Percentiles rank a stretch among this genome's conserved stretches.
Evolutionary conservation across 1,139 yeast species (phyloP).

Genomic region (Lodderomyces pseudojiufengensis): DNA sequence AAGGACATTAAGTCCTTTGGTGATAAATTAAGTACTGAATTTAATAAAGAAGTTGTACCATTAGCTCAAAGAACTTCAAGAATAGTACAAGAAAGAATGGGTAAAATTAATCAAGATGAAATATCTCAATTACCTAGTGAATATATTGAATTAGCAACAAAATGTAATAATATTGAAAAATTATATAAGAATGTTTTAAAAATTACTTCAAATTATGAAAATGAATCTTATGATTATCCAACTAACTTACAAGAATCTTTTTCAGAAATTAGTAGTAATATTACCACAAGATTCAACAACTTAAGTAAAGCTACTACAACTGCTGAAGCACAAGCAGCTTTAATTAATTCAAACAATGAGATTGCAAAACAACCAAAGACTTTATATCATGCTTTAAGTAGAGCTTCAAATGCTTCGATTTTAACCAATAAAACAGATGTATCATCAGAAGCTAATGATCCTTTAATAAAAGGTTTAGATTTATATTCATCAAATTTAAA

Average conservation of each 20-base stretch:
- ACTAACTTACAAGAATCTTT: conserved; percentile 70
- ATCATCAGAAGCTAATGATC: conserved; percentile 45
- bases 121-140: conserved; percentile 80
- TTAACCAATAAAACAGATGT: conserved; percentile 44
- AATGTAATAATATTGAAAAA: conserved; percentile 70
- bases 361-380: conserved; percentile 73
- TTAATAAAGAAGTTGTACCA: conserved; percentile 49
- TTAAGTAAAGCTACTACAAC: conserved; percentile 75
- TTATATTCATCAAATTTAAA: conserved; percentile 43
- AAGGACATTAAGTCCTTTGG: conserved; percentile 40
- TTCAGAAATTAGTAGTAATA: conserved; percentile 66
- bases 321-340: conserved; percentile 77
- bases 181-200: conserved; percentile 71
- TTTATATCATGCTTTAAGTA: conserved; percentile 75
- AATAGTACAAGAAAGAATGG: conserved; percentile 73
- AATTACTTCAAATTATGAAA: conserved; percentile 68
- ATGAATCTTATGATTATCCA: conserved; percentile 86
- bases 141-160: conserved; percentile 68
- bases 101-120: conserved; percentile 67
- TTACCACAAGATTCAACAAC: conserved; percentile 63
- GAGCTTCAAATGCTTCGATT: conserved; percentile 63
- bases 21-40: conserved; percentile 38
- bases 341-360: conserved; percentile 52
- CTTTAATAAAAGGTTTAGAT: conserved; percentile 42
- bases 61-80: conserved; percentile 82